Conservation (phyloP, 1,284 basidiomycete species). For the Cryptococcus jaspeensis region DNA sequence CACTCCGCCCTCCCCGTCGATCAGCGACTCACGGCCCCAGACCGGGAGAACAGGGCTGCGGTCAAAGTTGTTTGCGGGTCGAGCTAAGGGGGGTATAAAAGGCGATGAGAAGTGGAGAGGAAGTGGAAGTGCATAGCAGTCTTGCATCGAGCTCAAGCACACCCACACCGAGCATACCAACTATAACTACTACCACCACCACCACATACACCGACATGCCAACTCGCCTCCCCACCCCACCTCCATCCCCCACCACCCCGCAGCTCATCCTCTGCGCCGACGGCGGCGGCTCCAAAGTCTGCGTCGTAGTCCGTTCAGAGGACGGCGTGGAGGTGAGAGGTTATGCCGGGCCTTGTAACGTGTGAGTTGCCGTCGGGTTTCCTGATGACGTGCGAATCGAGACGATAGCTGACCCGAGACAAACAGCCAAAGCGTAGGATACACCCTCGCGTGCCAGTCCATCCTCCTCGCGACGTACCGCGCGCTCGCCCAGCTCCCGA, state of each 20-base stretch:
- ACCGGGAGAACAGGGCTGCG: too few relatives aligned
- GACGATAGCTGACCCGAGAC: background rate
- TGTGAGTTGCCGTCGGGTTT: conserved; percentile 25
- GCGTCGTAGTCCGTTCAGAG: conserved; percentile 34
- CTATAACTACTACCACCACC: background rate
- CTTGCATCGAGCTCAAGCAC: too few relatives aligned
- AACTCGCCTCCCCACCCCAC: conserved; percentile 13
- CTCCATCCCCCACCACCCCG: conserved; percentile 10
- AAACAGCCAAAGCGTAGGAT: conserved; percentile 37
- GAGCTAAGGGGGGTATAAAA: too few relatives aligned
- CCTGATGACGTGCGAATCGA: background rate
- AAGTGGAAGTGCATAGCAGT: too few relatives aligned
- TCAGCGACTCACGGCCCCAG: too few relatives aligned
- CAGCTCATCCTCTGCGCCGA: conserved; percentile 36
- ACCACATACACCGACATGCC: conserved; percentile 9
- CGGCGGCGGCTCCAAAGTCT: conserved; percentile 46
- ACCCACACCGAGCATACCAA: background rate
- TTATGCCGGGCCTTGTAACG: conserved; percentile 42
- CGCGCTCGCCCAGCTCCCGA: conserved; percentile 36
- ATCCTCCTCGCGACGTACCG: conserved; percentile 44
- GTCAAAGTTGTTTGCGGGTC: too few relatives aligned
- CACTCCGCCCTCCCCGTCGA: too few relatives aligned
- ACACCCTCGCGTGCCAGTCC: conserved; percentile 30
- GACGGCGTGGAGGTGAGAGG: conserved; percentile 44
- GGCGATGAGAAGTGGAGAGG: too few relatives aligned